These are phyloP conservation scores for Irpex sp. DNA, from an alignment of 1,284 basidiomycete genomes.

Conservation along the genomic window DNA sequence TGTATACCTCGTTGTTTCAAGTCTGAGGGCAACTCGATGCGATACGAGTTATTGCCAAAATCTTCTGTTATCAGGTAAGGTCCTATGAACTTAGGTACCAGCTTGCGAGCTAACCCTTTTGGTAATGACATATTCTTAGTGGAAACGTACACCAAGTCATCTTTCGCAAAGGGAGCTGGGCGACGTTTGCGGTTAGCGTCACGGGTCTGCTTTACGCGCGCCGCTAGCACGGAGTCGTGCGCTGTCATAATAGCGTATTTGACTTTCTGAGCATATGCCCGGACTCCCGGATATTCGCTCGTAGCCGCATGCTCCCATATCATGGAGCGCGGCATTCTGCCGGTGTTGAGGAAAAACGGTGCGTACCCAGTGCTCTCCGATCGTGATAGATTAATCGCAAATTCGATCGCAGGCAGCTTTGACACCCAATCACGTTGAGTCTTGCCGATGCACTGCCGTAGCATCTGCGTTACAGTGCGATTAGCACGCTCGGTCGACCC, in stretches of 20 bases:
- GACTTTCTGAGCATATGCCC: conserved; percentile 1
- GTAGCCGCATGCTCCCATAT: too few relatives aligned
- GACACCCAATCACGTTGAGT: conserved; percentile 37
- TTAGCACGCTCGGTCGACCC: conserved; percentile 22
- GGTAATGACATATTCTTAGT: conserved; percentile 32
- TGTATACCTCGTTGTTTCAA: conserved; percentile 22
- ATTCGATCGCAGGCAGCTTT: conserved; percentile 32
- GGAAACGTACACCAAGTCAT: conserved; percentile 29
- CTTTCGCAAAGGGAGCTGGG: neutral
- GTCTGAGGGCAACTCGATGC: conserved; percentile 23
- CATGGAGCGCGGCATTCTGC: too few relatives aligned
- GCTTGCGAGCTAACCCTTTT: conserved; percentile 27
- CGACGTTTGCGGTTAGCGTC: conserved; percentile 18
- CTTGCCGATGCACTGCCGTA: conserved; percentile 27
- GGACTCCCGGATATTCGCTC: conserved; percentile 5
- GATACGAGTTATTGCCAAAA: conserved; percentile 19
- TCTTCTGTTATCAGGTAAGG: conserved; percentile 24
- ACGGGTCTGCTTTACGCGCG: conserved; percentile 11
- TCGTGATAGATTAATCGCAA: conserved; percentile 19
- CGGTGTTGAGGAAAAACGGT: too few relatives aligned
- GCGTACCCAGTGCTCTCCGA: conserved; percentile 18
- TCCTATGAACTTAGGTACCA: conserved; percentile 30
- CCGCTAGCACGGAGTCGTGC: conserved; percentile 22
- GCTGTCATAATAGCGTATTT: conserved; percentile 11
- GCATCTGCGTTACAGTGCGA: conserved; percentile 34